These are phyloP conservation scores for Luffa acutangula DNA, from an alignment of 306 rosid genomes.

Conservation along the genomic window DNA sequence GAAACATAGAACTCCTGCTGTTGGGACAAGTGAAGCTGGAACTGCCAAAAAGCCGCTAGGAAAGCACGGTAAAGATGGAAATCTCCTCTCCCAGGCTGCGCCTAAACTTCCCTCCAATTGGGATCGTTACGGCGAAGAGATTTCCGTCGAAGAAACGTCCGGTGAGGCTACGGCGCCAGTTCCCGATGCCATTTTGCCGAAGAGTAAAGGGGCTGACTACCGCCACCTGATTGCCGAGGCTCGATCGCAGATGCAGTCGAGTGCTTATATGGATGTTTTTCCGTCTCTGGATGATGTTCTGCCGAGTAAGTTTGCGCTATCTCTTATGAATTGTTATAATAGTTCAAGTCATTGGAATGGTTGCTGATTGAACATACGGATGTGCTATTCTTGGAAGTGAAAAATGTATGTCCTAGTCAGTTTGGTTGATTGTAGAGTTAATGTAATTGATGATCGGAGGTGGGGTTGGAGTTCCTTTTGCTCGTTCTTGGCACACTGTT, in stretches of 20 bases:
- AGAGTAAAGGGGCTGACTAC: constrained; percentile 76
- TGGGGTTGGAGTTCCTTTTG: background rate
- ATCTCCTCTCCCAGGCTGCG: constrained; percentile 14
- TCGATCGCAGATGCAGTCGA: constrained; percentile 29
- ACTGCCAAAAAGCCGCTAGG: constrained; percentile 24
- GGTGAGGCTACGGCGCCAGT: constrained; percentile 13
- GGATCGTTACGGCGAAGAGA: constrained; percentile 63
- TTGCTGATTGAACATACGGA: background rate
- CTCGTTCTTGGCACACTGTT: background rate
- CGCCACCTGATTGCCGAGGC: constrained; percentile 62
- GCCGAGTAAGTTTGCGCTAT: constrained; percentile 28
- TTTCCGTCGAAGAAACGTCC: constrained; percentile 16
- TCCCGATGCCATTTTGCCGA: constrained; percentile 39
- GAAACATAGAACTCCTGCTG: constrained; percentile 32
- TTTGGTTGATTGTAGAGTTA: background rate
- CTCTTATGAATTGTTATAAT: background rate
- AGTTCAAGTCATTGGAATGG: background rate
- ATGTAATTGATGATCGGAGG: background rate
- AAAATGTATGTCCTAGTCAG: background rate
- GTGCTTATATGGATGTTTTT: constrained; percentile 17
- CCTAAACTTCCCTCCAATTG: constrained; percentile 55
- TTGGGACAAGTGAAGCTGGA: constrained; percentile 15
- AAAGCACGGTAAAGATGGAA: constrained; percentile 31
- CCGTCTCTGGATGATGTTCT: constrained; percentile 45
- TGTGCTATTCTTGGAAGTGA: background rate